phyloP scores from a whole-genome alignment of 164 flowering plant genomes.

The Annona cherimola region DNA sequence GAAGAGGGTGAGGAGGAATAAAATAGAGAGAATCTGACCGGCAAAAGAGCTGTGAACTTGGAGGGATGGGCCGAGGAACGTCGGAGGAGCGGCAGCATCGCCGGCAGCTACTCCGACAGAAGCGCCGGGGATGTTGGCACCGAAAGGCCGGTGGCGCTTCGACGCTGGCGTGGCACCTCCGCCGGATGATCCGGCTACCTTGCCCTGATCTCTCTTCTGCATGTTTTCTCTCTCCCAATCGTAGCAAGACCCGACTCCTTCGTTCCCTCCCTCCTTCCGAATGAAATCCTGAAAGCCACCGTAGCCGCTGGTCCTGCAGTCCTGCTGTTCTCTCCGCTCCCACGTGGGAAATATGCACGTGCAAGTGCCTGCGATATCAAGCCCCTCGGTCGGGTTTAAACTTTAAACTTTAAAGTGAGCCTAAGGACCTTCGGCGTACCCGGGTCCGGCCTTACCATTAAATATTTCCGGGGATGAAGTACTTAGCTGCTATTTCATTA shows the following conservation, averaged over 20 bases:
- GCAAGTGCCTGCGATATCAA: too few relatives aligned
- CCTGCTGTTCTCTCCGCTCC: too few relatives aligned
- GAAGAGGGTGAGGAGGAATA: neutral
- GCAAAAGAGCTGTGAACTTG: conserved; percentile 80
- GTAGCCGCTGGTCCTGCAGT: too few relatives aligned
- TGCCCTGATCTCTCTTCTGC: conserved; percentile 70
- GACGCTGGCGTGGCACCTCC: conserved; percentile 56
- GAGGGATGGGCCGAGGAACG: conserved; percentile 86
- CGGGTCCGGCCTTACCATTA: too few relatives aligned
- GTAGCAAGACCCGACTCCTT: neutral
- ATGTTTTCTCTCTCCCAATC: conserved; percentile 14
- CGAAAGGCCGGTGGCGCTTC: conserved; percentile 89
- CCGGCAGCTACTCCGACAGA: conserved; percentile 36
- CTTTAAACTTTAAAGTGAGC: too few relatives aligned
- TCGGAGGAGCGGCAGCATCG: conserved; percentile 58
- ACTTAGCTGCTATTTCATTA: too few relatives aligned
- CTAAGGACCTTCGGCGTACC: too few relatives aligned
- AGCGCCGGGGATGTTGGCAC: conserved; percentile 42
- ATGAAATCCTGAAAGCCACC: too few relatives aligned
- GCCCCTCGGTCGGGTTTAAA: too few relatives aligned
- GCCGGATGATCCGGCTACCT: conserved; percentile 50
- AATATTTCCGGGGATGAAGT: too few relatives aligned
- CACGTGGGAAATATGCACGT: too few relatives aligned
- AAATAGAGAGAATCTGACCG: conserved; percentile 34
- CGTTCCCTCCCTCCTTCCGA: neutral